These are phyloP conservation scores for Penicillium hordei DNA, from an alignment of 2,329 filamentous ascomycete genomes.

Conservation along the genomic window DNA sequence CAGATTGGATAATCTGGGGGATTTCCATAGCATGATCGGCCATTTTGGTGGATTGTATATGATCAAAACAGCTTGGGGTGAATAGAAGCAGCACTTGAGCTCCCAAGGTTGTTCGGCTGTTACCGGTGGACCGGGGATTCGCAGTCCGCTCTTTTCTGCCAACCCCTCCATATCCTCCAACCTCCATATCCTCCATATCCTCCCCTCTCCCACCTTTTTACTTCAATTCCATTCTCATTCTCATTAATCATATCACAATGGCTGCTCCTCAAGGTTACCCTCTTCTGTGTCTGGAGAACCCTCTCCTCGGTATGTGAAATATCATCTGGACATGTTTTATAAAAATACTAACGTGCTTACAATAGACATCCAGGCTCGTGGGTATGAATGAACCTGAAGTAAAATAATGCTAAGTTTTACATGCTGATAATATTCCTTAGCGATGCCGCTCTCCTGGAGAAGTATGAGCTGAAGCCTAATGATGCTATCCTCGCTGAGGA, in stretches of 20 bases:
- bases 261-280: constrained; percentile 74
- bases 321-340: neutral
- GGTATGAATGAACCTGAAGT: constrained; percentile 46
- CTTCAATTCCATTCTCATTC: constrained; percentile 10
- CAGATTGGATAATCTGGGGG: constrained; percentile 77
- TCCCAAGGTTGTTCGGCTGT: constrained; percentile 2
- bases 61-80: neutral
- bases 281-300: constrained; percentile 94
- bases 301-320: constrained; percentile 70
- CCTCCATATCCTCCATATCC: constrained; percentile 19
- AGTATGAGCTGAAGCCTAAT: constrained; percentile 93
- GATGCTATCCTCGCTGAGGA: constrained; percentile 95
- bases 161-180: constrained; percentile 24
- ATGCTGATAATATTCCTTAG: constrained; percentile 46
- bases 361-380: constrained; percentile 82
- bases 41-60: constrained; percentile 44
- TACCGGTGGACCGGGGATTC: constrained; percentile 13
- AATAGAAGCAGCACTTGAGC: neutral
- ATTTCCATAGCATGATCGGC: constrained; percentile 63
- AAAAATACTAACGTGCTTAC: constrained; percentile 23
- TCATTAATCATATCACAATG: constrained; percentile 54
- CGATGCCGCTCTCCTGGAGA: constrained; percentile 78
- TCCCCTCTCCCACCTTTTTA: constrained; percentile 13
- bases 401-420: constrained; percentile 7
- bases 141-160: constrained; percentile 24